Evolutionary conservation across 495 filamentous ascomycete genomes (phyloP), one percentile per base, ranked within the genome.

Genomic region (Acidiella bohemica): DNA sequence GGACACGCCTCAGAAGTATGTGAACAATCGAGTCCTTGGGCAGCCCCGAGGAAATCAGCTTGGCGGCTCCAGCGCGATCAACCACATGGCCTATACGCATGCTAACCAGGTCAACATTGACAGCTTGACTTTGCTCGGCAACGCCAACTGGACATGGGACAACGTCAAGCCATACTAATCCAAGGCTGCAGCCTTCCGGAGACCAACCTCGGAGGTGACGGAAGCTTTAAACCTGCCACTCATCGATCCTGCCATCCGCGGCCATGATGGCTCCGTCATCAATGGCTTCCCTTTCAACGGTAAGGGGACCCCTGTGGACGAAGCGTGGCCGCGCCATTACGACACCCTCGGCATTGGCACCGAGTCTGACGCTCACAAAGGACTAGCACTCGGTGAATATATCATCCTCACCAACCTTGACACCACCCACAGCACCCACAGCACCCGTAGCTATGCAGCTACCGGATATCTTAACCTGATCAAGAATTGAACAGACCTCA

Each of bases 141-240:
- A 54, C 27, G 7, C 17, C 3, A 49, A 42, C 22, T 54, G 51
- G 54, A 40, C 39, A 20, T 57, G 41, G 44, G 39, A 38, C 12
- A 32, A 12, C 3, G 18, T 57, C 1, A 12, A 8, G 16, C 51
- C 48, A 0, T 57, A 57, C 28, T 47, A 52, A 25, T 21, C 39
- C 39, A 56, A 54, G 34, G 23, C 39, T 10, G 26, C 43, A 36
- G 28, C 26, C 33, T 31, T 47, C 29, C 32, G 30, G 9, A 24
- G 20, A 5, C 39, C 39, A 10, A 9, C 2, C 17, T 3, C 20
- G 4, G 6, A 27, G 12, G 40, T 35, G 19, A 22, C 23, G 30
- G 11, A 19, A 4, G 40, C 6, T 27, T 24, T 35, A 7, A 34
- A 42, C 22, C 27, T 23, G 12, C 27, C 20, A 4, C 17, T 16